These are phyloP conservation scores for Flagelloscypha sp. DNA, from an alignment of 768 basidiomycete species.

Conservation along the genomic window DNA sequence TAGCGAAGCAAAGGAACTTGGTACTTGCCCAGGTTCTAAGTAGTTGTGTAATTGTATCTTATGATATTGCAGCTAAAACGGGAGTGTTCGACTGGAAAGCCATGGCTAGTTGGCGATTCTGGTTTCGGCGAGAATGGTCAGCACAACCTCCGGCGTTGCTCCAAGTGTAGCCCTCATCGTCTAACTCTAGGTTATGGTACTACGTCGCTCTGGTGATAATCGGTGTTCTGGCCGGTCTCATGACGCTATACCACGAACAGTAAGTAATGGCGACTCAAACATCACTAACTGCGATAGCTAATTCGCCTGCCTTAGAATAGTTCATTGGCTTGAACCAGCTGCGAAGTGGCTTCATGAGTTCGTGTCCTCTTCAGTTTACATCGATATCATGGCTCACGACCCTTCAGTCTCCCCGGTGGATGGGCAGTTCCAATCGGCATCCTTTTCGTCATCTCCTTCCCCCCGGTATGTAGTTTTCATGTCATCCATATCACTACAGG, in stretches of 20 bases:
- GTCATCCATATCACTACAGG: not conserved
- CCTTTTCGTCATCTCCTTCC: conserved; percentile 80
- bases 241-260: conserved; percentile 56
- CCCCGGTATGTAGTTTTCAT: conserved; percentile 43
- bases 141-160: conserved; percentile 18
- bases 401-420: conserved; percentile 41
- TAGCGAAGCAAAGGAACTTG: conserved; percentile 42
- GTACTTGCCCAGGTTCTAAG: conserved; percentile 7
- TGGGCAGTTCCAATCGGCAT: conserved; percentile 77
- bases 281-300: too few species aligned
- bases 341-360: conserved; percentile 59
- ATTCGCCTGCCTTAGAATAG: too few species aligned
- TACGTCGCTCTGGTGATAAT: conserved; percentile 43
- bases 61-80: conserved; percentile 10
- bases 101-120: conserved; percentile 37
- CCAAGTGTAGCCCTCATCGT: not conserved
- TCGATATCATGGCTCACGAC: not conserved
- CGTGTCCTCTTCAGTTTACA: conserved; percentile 19
- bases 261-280: too few species aligned
- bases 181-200: conserved; percentile 29
- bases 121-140: conserved; percentile 55
- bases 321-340: conserved; percentile 56
- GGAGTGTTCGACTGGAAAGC: conserved; percentile 39
- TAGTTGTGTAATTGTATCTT: too few species aligned
- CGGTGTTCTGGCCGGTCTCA: conserved; percentile 40